Evolutionary conservation across 1,284 basidiomycete species (phyloP), one percentile per base, ranked within the genome.

Genomic region (Trametes versicolor): DNA sequence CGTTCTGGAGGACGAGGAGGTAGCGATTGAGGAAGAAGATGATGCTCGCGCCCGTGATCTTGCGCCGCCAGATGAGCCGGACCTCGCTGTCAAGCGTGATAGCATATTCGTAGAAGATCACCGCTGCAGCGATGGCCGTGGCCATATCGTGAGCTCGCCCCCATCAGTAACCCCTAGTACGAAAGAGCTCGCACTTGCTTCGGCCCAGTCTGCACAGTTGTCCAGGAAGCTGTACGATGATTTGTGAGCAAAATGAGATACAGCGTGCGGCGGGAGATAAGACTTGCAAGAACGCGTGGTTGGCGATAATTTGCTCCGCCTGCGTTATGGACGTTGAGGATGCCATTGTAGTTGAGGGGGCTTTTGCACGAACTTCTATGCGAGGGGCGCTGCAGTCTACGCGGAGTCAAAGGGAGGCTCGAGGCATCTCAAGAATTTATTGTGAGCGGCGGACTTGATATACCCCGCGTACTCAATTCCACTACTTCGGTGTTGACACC

Each of bases 81-180:
- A 62, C 34, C 45, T 57, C 54, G 39, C 39, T 51, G 48, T 57
- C 48, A 19, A 62, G 39, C n/a, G 54, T 62, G 39, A 62, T 51
- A 27, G 19, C 17, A 27, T 62, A 62, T 45, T 62, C 61, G 49
- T 62, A 34, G 39, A 62, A 51, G 2, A 57, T 51, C 23, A 62
- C 12, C 7, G 54, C 55, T 62, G 54, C 6, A 29, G 9, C 34
- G 10, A 21, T 23, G 17, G 17, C 43, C 23, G 15, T 29, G 25
- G 8, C 32, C n/a, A 19, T 19, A 19, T 50, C 10, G 19, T 50
- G 27, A 15, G 10, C 50, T 5, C 12, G 4, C 21, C 1, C 9
- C n/a, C 3, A 17, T 10, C 8, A 3, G 15, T n/a, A 27, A 10
- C 21, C 25, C 25, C 41, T 5, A 41, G 27, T 6, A 15, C 13